Evolutionary conservation across 768 basidiomycete genomes (phyloP).

Genomic region (Boletus insuetus): DNA sequence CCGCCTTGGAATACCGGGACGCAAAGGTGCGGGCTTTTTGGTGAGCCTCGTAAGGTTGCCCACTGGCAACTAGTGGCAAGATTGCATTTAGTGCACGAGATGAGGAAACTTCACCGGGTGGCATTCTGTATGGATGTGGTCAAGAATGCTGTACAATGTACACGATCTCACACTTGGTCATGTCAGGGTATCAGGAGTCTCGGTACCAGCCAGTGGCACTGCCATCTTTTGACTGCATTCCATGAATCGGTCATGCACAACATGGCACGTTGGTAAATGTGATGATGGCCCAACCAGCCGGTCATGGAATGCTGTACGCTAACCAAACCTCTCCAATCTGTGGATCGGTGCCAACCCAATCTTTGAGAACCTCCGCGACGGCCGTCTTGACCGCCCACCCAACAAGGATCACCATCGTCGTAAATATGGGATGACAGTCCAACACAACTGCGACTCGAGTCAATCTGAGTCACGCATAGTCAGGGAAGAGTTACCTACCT

Average conservation of each 20-base stretch:
- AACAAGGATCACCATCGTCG: conserved; percentile 66
- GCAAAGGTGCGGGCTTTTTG: conserved; percentile 97
- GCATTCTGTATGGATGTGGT: conserved; percentile 22
- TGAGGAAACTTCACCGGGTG: conserved; percentile 39
- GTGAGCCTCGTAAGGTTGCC: conserved; percentile 88
- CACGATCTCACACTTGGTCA: not conserved
- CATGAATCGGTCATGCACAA: conserved; percentile 1
- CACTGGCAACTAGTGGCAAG: conserved; percentile 63
- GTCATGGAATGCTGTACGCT: conserved; percentile 75
- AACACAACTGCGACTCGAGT: conserved; percentile 58
- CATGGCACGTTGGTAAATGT: not conserved
- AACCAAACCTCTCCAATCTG: conserved; percentile 67
- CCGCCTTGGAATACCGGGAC: conserved; percentile 78
- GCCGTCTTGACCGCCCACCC: conserved; percentile 74
- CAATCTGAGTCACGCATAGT: not conserved
- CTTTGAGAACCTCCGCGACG: conserved; percentile 57
- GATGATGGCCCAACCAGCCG: conserved; percentile 9
- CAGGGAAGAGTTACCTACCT: conserved; percentile 42
- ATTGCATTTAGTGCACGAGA: conserved; percentile 73
- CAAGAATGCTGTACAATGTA: not conserved
- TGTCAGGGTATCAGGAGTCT: conserved; percentile 25
- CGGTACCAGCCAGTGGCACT: conserved; percentile 8
- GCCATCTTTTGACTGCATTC: not conserved
- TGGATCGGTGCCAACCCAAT: conserved; percentile 64
- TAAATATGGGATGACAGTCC: conserved; percentile 71